Base-by-base conservation (phyloP, 1,284 basidiomycete species). In the Rhodotorula sp. region DNA sequence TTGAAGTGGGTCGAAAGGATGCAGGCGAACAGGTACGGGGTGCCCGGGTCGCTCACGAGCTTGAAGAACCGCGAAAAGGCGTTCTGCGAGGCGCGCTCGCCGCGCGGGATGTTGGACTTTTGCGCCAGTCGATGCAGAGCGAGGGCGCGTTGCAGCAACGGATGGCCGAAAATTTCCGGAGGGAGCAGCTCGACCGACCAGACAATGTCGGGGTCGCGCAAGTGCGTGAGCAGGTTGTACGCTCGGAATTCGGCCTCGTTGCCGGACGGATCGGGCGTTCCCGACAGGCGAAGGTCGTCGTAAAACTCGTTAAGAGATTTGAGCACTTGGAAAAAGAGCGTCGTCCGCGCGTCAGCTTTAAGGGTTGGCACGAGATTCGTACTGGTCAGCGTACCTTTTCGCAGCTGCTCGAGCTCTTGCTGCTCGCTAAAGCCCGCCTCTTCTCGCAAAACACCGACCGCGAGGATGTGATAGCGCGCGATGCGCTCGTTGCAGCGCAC, bases 191-290 rank as follows among this genome's bases (percentile, higher is more conserved):
- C 83, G 51, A 60, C 64, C 6, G 75, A 74, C 62, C 93, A 82
- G 84, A 90, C 67, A 85, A 91, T 83, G 87, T 93, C 83, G 79
- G 88, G 83, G 87, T 95, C 91, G 52, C 92, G 88, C 56, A 97
- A 90, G 79, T 97, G 93, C 54, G 92, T 90, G 51, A 98, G 87
- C 51, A 95, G 88, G 80, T 96, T 92, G 83, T 98, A 98, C 0
- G 96, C 90, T 29, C 93, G 89, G 87, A 99, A 97, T 82, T 99
- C 96, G 61, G 97, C 87, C 80, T 98, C 94, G 67, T 91, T 90
- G 0, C 90, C 88, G 12, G 89, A 90, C 63, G 89, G 80, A 23
- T 69, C n/a, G 21, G 69, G 49, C 3, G 65, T 31, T 46, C 68
- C 58, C 10, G 64, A 60, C 54, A 88, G 88, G 68, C 92, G 87